Evolutionary conservation across 2,329 filamentous ascomycete species (phyloP).

Genomic region (Pseudogymnoascus destructans): DNA sequence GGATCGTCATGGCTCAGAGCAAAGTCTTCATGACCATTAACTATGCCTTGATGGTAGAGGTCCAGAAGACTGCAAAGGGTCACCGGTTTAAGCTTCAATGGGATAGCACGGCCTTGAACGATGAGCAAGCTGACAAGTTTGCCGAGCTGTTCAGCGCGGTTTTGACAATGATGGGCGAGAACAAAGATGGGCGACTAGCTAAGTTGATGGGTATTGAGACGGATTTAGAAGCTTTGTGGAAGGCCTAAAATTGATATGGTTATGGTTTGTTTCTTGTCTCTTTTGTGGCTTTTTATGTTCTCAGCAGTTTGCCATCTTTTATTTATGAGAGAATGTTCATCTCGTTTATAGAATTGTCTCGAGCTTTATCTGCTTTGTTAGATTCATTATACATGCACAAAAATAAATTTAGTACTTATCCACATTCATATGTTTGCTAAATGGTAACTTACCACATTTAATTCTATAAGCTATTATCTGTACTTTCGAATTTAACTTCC

Average conservation of each 20-base stretch:
- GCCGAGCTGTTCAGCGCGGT: neutral
- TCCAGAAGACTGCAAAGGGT: slow-evolving; percentile 11
- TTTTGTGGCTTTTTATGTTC: neutral
- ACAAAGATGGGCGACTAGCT: neutral
- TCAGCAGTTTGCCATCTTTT: neutral
- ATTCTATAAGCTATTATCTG: no score
- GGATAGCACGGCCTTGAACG: neutral
- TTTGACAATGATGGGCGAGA: neutral
- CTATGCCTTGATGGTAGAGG: slow-evolving; percentile 14
- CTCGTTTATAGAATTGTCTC: neutral
- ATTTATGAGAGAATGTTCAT: neutral
- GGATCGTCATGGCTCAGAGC: slow-evolving; percentile 16
- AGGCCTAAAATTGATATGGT: neutral
- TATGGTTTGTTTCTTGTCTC: neutral
- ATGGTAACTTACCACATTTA: no score
- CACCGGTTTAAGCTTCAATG: slow-evolving; percentile 10
- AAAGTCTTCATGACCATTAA: slow-evolving; percentile 11
- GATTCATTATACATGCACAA: neutral
- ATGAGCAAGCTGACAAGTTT: neutral
- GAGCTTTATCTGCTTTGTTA: neutral
- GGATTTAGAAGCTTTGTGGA: neutral
- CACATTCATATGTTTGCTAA: no score
- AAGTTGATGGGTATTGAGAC: neutral
- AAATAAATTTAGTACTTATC: no score
- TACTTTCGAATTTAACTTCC: no score